Base-by-base conservation (phyloP, 768 basidiomycete genomes). In the Mycena polygramma region DNA sequence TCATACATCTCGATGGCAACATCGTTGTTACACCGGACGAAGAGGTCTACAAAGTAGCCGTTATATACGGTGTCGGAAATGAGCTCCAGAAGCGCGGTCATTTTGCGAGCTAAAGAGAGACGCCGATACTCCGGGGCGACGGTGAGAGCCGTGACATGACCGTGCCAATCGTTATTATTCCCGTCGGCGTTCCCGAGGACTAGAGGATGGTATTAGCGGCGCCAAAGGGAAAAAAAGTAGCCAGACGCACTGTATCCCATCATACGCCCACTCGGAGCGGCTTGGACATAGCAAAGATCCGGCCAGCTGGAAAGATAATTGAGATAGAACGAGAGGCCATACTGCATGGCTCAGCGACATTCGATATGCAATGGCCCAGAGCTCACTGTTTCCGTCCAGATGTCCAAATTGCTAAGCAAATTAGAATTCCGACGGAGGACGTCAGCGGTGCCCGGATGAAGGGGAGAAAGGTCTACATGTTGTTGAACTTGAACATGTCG, bases 181-280 rank as follows among this genome's bases (percentile, higher is more conserved):
- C 96, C 96, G 79, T 98, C 96, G 0, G 96, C 95, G 77, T 99
- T 99, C 26, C 96, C 96, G 60, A 99, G 85, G 74, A 98, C 98
- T 98, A 75, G 49, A 43, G 30, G 45, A 35, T 22, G 51, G 48
- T 37, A 49, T 55, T n/a, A 57, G 37, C 37, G 6, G 49, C 11
- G 35, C 13, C 24, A n/a, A n/a, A 2, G 5, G 24, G 14, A 20
- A n/a, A 36, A 19, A 24, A 48, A 57, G 24, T 43, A 26, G 13
- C 2, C 19, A 49, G 26, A 57, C 65, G 48, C 35, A 67, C 70
- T 71, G 43, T 71, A 99, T 58, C 96, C 95, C 92, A 96, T 98
- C 81, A 97, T 86, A 14, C 91, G 88, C 0, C 92, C 94, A 74
- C 83, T 90, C 6, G 96, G 92, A 10, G 94, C 90, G 78, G 94